Evolutionary conservation across 176 grass and related monocot genomes (phyloP).

Genomic region (Paspalum vaginatum): DNA sequence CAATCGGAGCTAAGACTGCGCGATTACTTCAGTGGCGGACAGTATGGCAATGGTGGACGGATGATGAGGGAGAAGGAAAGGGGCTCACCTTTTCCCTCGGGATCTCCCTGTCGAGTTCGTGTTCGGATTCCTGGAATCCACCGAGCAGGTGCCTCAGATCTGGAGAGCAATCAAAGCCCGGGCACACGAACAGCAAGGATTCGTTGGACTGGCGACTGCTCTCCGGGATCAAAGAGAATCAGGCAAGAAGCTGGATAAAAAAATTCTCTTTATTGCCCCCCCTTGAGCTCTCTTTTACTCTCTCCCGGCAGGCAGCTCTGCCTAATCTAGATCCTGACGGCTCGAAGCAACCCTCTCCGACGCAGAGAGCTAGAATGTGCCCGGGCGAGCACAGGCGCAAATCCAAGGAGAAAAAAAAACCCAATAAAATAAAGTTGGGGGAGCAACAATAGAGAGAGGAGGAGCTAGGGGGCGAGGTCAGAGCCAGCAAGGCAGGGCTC

Average conservation of each 20-base stretch:
- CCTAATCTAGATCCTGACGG: no score
- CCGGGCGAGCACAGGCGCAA: conserved; percentile 47
- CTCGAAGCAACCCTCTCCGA: no score
- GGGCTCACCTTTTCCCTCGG: conserved; percentile 41
- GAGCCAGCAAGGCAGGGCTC: conserved; percentile 61
- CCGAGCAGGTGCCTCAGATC: conserved; percentile 57
- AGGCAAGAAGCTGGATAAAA: conserved; percentile 41
- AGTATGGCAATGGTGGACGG: conserved; percentile 41
- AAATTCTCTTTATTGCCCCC: neutral
- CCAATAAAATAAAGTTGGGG: conserved; percentile 46
- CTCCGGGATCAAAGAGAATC: conserved; percentile 48
- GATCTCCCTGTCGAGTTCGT: conserved; percentile 41
- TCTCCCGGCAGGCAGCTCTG: conserved; percentile 40
- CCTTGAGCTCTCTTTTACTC: conserved; percentile 29
- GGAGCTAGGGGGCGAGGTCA: conserved; percentile 31
- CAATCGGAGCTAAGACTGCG: conserved; percentile 25
- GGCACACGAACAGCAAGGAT: conserved; percentile 47
- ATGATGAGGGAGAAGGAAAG: conserved; percentile 34
- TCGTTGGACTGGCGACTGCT: conserved; percentile 34
- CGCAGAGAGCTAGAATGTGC: conserved; percentile 24
- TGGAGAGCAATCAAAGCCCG: conserved; percentile 43
- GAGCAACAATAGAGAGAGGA: neutral
- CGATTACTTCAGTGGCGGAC: neutral
- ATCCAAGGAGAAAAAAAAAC: conserved; percentile 57
- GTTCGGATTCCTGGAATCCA: conserved; percentile 60